These are phyloP conservation scores for Fistulinella prunicolor DNA, from an alignment of 768 basidiomycete species.

Conservation along the genomic window DNA sequence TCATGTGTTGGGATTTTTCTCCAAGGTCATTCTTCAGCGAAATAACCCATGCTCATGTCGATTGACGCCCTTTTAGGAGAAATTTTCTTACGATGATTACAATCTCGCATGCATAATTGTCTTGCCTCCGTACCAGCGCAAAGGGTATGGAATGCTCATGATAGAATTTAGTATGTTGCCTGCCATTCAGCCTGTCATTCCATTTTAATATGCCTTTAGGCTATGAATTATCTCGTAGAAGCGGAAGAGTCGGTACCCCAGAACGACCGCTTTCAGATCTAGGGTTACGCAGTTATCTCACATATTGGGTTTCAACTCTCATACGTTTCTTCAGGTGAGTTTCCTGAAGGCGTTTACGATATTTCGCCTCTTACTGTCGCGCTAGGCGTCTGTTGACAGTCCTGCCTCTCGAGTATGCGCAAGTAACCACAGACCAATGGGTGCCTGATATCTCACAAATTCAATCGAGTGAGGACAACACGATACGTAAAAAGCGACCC, in stretches of 20 bases:
- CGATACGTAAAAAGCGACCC: constrained; percentile 42
- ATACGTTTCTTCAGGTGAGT: constrained; percentile 78
- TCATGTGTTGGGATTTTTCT: constrained; percentile 74
- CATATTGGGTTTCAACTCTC: constrained; percentile 82
- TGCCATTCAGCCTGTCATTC: background rate
- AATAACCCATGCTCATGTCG: background rate
- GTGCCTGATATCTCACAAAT: constrained; percentile 40
- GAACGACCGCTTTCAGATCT: constrained; percentile 95
- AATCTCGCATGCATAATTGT: constrained; percentile 97
- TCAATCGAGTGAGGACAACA: constrained; percentile 33
- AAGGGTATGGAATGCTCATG: constrained; percentile 91
- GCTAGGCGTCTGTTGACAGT: constrained; percentile 56
- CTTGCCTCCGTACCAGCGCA: constrained; percentile 87
- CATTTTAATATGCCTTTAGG: constrained; percentile 44
- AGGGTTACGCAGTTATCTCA: constrained; percentile 85
- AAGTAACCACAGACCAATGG: constrained; percentile 43
- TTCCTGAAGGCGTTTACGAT: background rate
- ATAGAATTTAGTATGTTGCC: constrained; percentile 92
- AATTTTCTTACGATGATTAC: constrained; percentile 93
- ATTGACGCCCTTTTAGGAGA: constrained; percentile 56
- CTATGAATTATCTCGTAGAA: constrained; percentile 84
- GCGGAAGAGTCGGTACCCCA: constrained; percentile 82
- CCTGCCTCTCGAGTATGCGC: constrained; percentile 51
- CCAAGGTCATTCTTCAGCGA: constrained; percentile 41
- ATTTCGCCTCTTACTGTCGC: background rate